phyloP scores from a whole-genome alignment of 805 yeast genomes.

The Candida chilensis region DNA sequence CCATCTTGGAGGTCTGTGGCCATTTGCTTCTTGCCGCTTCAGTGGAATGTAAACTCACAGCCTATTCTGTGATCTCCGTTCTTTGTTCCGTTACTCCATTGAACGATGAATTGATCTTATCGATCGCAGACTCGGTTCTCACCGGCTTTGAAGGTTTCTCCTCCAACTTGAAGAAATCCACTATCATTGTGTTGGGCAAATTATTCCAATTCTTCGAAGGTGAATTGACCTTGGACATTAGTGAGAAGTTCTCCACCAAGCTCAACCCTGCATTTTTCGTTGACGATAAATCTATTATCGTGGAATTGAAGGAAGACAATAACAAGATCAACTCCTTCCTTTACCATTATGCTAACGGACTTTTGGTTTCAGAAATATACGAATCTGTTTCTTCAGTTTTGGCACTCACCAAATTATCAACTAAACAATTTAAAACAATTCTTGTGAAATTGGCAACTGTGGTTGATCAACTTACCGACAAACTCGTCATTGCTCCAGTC shows the following conservation, averaged over 20 bases:
- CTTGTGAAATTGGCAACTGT: constrained; percentile 1
- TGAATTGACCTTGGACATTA: constrained; percentile 1
- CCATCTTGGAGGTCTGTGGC: constrained; percentile 50
- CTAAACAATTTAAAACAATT: constrained; percentile 2
- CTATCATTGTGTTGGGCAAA: constrained; percentile 29
- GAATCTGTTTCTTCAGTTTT: neutral
- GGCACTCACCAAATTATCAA: neutral
- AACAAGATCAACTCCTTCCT: constrained; percentile 21
- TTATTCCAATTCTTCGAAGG: constrained; percentile 9
- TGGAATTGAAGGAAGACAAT: constrained; percentile 11
- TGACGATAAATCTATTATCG: neutral
- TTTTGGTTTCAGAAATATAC: neutral
- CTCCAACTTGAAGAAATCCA: constrained; percentile 14
- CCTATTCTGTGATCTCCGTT: constrained; percentile 76
- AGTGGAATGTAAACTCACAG: constrained; percentile 68
- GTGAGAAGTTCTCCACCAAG: neutral
- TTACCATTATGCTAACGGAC: constrained; percentile 9
- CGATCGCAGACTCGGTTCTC: constrained; percentile 23
- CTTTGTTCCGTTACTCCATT: constrained; percentile 67
- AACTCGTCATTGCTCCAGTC: constrained; percentile 4
- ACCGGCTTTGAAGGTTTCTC: constrained; percentile 13
- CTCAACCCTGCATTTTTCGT: neutral
- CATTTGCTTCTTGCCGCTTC: constrained; percentile 34
- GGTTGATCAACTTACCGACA: neutral
- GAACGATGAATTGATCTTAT: constrained; percentile 13